Conservation (phyloP, 139 green algal species). For the Asterochloris erici region DNA sequence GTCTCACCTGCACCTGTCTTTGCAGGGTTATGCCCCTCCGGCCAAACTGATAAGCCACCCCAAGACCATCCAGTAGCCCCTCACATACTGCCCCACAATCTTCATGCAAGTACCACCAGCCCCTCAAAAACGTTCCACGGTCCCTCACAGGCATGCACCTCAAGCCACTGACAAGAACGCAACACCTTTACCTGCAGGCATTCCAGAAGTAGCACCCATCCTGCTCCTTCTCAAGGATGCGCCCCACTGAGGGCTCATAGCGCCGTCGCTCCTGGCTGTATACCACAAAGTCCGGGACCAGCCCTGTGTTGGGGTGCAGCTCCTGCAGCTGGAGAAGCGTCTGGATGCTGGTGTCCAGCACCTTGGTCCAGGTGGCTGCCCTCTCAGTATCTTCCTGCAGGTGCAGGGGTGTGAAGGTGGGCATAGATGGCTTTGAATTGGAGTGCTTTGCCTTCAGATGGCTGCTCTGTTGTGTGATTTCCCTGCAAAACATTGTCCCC, state of each 20-base stretch:
- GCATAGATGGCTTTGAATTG: too few species aligned
- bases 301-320: conserved; percentile 12
- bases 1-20: too few species aligned
- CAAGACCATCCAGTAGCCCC: too few species aligned
- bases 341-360: conserved; percentile 12
- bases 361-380: neutral
- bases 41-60: too few species aligned
- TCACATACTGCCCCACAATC: too few species aligned
- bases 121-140: too few species aligned
- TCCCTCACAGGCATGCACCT: neutral
- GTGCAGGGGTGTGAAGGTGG: too few species aligned
- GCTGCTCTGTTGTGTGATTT: too few species aligned
- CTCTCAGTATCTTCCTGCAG: conserved; percentile 16
- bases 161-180: neutral
- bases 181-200: conserved; percentile 3
- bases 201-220: conserved; percentile 23
- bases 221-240: conserved; percentile 15
- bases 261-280: neutral
- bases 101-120: too few species aligned
- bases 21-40: too few species aligned
- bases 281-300: conserved; percentile 18
- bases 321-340: conserved; percentile 3
- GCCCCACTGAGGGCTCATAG: neutral
- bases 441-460: too few species aligned
- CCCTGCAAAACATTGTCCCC: too few species aligned